Evolutionary conservation across 805 yeast species (phyloP), one percentile per base, ranked within the genome.

Genomic region (Candida odintsovae): DNA sequence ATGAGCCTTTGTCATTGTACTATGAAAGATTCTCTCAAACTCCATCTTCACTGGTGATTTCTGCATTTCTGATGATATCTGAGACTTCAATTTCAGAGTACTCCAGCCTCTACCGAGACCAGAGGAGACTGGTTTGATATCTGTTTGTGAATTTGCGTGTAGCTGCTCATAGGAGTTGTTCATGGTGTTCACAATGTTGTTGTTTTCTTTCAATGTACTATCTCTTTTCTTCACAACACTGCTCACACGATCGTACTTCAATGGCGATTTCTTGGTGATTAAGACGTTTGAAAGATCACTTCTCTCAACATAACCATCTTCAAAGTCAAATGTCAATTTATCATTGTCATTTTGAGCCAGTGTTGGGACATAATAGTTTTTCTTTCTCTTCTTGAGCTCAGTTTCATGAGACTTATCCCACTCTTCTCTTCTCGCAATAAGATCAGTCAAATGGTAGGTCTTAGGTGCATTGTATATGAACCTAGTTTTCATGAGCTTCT

Each of bases 401-500:
- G 23, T 42, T n/a, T 38, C 44, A 12, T 47, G 20, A 6, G 45
- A 33, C 1, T 58, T 26, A 37, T 71, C 69, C 80, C 78, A 76
- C 28, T 57, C 55, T 33, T 64, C 63, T 50, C 68, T 75, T 44
- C 70, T 68, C n/a, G 68, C 63, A 10, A 82, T 68, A 40, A 80
- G 49, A 40, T 61, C 64, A 16, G 54, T 49, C n/a, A 76, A 53
- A 13, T 58, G 56, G 3, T 65, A 52, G 47, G 62, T 68, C 29
- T 64, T 63, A 9, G 73, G 70, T 12, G 74, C 71, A 29, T 62
- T 59, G 28, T 69, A 60, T 16, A 60, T 58, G 38, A 60, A 92
- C 44, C 73, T 73, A 59, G 86, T 95, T 48, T 72, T 77, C 43
- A 88, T 63, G 21, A 92, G 69, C 21, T 68, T 72, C 22, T 68